Evolutionary conservation across 768 basidiomycete genomes (phyloP).

Genomic region (Boletus eberwhitei): DNA sequence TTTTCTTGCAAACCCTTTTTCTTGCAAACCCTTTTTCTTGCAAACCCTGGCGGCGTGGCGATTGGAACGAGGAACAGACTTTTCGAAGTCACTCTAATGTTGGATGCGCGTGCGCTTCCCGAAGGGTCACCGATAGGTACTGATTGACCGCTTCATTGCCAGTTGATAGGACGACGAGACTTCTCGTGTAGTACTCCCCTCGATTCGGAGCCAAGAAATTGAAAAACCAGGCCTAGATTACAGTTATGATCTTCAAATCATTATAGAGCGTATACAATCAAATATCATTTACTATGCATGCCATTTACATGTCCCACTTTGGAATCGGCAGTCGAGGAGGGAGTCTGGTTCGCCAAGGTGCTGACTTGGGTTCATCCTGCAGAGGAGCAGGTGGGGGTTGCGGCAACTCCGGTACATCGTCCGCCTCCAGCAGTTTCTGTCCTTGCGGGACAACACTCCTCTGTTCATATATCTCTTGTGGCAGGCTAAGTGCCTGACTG

Average conservation of each 20-base stretch:
- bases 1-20: no score
- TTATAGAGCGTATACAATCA: neutral
- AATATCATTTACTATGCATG: neutral
- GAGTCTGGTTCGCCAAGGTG: constrained; percentile 24
- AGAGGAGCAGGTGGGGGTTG: neutral
- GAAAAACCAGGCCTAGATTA: neutral
- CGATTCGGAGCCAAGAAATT: neutral
- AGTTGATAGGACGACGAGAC: no score
- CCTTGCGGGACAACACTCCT: neutral
- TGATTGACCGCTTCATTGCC: no score
- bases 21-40: no score
- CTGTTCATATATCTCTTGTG: neutral
- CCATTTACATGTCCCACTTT: constrained; percentile 26
- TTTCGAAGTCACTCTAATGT: no score
- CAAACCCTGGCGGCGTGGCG: no score
- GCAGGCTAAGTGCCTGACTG: neutral
- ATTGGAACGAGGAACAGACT: no score
- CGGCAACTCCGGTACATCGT: neutral
- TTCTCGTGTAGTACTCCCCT: no score
- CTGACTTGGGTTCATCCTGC: constrained; percentile 6
- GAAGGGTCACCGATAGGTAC: no score
- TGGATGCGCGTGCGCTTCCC: no score
- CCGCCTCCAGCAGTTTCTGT: neutral
- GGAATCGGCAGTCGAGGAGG: constrained; percentile 31
- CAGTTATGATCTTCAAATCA: neutral